A percentile compares a stretch with the other conserved stretches of the same genome.
These are phyloP conservation scores for Metschnikowia gruessii DNA, from an alignment of 805 yeast species.

Conservation along the genomic window DNA sequence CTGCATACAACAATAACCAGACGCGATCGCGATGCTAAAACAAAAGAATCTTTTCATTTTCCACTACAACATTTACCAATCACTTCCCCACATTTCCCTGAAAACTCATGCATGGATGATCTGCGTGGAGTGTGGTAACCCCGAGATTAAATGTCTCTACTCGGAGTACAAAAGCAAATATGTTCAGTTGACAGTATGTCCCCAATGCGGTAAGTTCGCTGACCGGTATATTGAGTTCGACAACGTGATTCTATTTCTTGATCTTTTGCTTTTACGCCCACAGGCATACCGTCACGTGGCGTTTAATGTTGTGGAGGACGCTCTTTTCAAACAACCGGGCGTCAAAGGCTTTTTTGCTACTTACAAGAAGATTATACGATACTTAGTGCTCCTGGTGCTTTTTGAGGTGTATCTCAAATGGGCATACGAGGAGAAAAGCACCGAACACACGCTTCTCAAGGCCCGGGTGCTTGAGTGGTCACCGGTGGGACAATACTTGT, in stretches of 20 bases:
- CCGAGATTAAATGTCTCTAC: constrained; percentile 60
- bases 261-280: constrained; percentile 76
- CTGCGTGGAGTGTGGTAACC: constrained; percentile 79
- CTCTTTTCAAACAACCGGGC: constrained; percentile 13
- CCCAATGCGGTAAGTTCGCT: constrained; percentile 66
- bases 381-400: constrained; percentile 60
- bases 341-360: constrained; percentile 6
- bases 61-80: too few relatives aligned
- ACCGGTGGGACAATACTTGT: constrained; percentile 51
- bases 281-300: constrained; percentile 87
- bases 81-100: not conserved
- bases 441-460: constrained; percentile 27
- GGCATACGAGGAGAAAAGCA: constrained; percentile 80
- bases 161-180: constrained; percentile 73
- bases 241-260: constrained; percentile 77
- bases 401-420: constrained; percentile 90
- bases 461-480: constrained; percentile 29
- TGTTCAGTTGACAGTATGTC: constrained; percentile 75
- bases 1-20: too few relatives aligned
- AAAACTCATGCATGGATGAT: constrained; percentile 51
- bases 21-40: too few relatives aligned
- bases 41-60: too few relatives aligned
- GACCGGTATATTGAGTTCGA: constrained; percentile 94
- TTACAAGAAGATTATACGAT: constrained; percentile 34
- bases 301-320: constrained; percentile 55